phyloP scores from a whole-genome alignment of 2,329 filamentous ascomycete species.

The Beauveria scarabaeidicola region DNA sequence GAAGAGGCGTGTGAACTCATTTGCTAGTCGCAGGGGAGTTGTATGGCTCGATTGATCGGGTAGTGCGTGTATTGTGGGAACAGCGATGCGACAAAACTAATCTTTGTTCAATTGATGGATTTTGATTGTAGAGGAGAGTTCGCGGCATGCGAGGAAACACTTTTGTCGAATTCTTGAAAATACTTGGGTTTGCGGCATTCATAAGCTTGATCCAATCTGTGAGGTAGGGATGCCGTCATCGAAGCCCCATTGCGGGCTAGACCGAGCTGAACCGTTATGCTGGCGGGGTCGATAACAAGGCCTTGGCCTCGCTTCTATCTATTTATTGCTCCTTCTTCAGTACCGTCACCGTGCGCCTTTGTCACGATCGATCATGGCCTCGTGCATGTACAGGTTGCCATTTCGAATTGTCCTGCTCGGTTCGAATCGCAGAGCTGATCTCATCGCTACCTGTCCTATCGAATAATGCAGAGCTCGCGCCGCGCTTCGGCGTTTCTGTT shows the following conservation, averaged over 20 bases:
- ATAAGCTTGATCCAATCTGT: neutral
- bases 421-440: no score
- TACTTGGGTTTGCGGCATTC: neutral
- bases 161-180: neutral
- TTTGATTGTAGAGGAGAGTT: no score
- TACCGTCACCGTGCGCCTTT: no score
- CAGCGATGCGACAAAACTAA: neutral
- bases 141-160: no score
- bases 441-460: no score
- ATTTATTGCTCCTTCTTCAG: no score
- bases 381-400: no score
- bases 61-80: neutral
- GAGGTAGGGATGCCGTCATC: constrained; percentile 10
- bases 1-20: constrained; percentile 2
- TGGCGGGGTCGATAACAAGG: neutral
- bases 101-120: neutral
- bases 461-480: no score
- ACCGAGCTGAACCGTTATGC: neutral
- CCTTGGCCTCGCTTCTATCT: neutral
- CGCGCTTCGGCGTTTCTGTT: no score
- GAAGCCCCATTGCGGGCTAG: neutral
- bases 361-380: no score
- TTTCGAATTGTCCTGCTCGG: no score
- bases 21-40: neutral
- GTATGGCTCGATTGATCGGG: neutral